phyloP scores from a whole-genome alignment of 305 asterid species.

The Coffea humblotiana region DNA sequence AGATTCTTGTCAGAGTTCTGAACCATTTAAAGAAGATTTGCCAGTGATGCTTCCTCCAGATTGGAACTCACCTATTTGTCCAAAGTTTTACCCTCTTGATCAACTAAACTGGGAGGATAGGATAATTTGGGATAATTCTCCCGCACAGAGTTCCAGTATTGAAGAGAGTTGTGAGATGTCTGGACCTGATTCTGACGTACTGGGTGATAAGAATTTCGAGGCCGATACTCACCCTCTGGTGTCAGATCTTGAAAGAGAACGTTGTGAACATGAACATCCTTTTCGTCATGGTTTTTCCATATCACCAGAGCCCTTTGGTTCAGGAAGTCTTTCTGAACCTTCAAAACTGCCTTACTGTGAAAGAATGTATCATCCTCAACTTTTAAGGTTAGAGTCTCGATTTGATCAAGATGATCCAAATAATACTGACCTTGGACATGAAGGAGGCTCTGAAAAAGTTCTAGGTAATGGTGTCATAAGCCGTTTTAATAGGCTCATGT shows the following conservation, averaged over 20 bases:
- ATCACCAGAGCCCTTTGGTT: constrained; percentile 72
- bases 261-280: constrained; percentile 42
- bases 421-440: constrained; percentile 41
- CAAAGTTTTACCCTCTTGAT: constrained; percentile 73
- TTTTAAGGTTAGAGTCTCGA: constrained; percentile 76
- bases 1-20: constrained; percentile 64
- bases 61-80: constrained; percentile 40
- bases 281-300: constrained; percentile 39
- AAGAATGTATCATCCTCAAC: constrained; percentile 76
- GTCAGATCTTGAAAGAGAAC: constrained; percentile 40
- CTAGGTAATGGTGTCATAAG: constrained; percentile 51
- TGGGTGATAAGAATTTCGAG: constrained; percentile 46
- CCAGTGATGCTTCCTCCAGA: constrained; percentile 39
- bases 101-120: constrained; percentile 98
- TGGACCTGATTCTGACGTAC: constrained; percentile 74
- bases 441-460: constrained; percentile 42
- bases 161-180: constrained; percentile 82
- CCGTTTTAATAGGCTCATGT: constrained; percentile 70
- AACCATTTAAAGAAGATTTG: constrained; percentile 58
- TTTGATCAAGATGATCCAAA: constrained; percentile 36
- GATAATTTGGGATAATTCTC: constrained; percentile 89
- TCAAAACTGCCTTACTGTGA: constrained; percentile 27
- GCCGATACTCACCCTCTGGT: constrained; percentile 29
- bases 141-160: constrained; percentile 45
- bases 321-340: constrained; percentile 32